Evolutionary conservation across 352 stramenopile species (phyloP).

Genomic region (Halophytophthora batemanensis): DNA sequence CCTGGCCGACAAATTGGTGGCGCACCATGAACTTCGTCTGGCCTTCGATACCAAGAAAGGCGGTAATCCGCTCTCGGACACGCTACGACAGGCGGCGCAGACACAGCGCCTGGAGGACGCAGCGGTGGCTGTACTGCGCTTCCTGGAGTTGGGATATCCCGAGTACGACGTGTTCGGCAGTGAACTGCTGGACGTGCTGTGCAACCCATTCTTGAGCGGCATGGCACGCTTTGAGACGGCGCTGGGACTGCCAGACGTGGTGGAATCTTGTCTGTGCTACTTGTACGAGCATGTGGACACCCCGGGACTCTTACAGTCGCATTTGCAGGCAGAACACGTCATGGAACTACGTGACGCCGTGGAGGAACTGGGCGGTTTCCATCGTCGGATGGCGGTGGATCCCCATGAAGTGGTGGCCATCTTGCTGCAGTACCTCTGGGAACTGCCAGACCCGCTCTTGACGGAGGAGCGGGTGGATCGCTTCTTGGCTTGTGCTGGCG

Average conservation of each 20-base stretch:
- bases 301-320: constrained; percentile 76
- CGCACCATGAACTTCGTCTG: constrained; percentile 65
- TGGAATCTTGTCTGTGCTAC: constrained; percentile 77
- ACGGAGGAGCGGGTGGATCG: constrained; percentile 70
- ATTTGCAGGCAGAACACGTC: constrained; percentile 72
- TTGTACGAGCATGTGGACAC: constrained; percentile 76
- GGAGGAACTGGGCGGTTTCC: constrained; percentile 77
- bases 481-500: constrained; percentile 52
- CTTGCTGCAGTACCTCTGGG: constrained; percentile 81
- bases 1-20: constrained; percentile 71
- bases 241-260: constrained; percentile 78
- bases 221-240: constrained; percentile 84
- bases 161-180: constrained; percentile 84
- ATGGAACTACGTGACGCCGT: constrained; percentile 79
- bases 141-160: constrained; percentile 81
- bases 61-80: constrained; percentile 74
- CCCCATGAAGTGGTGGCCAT: constrained; percentile 77
- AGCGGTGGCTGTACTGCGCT: constrained; percentile 63
- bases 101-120: constrained; percentile 73
- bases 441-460: constrained; percentile 73
- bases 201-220: constrained; percentile 81
- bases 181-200: constrained; percentile 70
- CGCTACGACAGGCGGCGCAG: constrained; percentile 50
- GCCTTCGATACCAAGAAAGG: constrained; percentile 73
- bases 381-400: constrained; percentile 81